phyloP scores from a whole-genome alignment of 2,329 filamentous ascomycete species.

The Alternaria incomplexa region DNA sequence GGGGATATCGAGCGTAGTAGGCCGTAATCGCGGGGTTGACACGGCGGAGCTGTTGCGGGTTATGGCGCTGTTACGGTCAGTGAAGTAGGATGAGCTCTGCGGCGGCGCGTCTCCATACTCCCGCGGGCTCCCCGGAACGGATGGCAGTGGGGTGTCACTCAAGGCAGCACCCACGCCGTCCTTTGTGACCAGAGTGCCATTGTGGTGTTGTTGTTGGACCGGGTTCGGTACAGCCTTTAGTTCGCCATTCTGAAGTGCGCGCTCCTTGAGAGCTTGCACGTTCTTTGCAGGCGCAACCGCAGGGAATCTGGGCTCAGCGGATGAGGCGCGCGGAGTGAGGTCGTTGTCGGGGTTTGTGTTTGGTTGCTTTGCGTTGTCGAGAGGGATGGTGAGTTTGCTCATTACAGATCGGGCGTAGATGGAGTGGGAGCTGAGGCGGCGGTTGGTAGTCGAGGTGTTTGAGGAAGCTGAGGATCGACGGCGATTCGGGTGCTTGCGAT shows the following conservation, averaged over 20 bases:
- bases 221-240: slow-evolving; percentile 32
- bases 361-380: slow-evolving; percentile 25
- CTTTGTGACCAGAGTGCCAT: slow-evolving; percentile 25
- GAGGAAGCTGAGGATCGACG: slow-evolving; percentile 29
- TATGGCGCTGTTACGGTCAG: slow-evolving; percentile 61
- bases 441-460: slow-evolving; percentile 11
- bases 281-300: slow-evolving; percentile 25
- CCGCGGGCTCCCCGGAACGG: slow-evolving; percentile 66
- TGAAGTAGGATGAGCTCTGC: slow-evolving; percentile 16
- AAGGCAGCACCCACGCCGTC: slow-evolving; percentile 60
- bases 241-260: slow-evolving; percentile 33
- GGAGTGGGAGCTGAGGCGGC: slow-evolving; percentile 55
- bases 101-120: slow-evolving; percentile 56
- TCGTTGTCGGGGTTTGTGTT: slow-evolving; percentile 20
- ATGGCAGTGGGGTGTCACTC: slow-evolving; percentile 68
- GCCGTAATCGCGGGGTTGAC: slow-evolving; percentile 81
- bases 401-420: slow-evolving; percentile 58
- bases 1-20: slow-evolving; percentile 95
- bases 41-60: slow-evolving; percentile 75
- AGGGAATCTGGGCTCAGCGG: slow-evolving; percentile 12
- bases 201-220: slow-evolving; percentile 19
- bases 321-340: slow-evolving; percentile 23
- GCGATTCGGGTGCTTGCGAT: slow-evolving; percentile 19
- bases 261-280: slow-evolving; percentile 32
- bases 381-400: slow-evolving; percentile 46